phyloP scores from a whole-genome alignment of 176 grass and related monocot species.

The Eragrostis nindensis region DNA sequence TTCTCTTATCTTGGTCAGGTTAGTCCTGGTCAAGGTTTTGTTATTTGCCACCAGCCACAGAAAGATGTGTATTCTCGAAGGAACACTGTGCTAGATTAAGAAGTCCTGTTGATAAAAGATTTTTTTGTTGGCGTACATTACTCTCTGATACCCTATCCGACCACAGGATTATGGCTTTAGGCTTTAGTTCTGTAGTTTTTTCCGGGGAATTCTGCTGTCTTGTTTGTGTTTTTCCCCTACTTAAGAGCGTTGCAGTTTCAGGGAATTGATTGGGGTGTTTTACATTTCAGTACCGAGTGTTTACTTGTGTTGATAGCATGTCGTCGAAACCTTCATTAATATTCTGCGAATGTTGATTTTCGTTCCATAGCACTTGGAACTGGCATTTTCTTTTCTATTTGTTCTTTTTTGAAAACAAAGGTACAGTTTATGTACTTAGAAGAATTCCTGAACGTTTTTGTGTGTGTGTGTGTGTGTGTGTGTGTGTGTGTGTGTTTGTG shows the following conservation, averaged over 20 bases:
- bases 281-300: neutral
- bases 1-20: no score
- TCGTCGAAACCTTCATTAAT: neutral
- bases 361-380: neutral
- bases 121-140: neutral
- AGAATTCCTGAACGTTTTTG: no score
- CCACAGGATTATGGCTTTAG: neutral
- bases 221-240: neutral
- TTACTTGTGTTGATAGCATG: slow-evolving; percentile 18
- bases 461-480: no score
- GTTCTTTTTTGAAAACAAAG: no score
- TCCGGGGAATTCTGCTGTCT: neutral
- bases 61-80: no score
- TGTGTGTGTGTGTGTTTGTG: no score
- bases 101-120: neutral
- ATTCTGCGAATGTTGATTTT: neutral
- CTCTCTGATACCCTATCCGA: neutral
- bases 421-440: no score
- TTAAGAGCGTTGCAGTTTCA: neutral
- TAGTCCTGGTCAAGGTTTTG: no score
- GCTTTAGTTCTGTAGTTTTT: neutral
- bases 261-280: neutral
- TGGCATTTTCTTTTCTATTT: no score
- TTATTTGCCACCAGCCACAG: no score
- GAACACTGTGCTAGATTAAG: no score